Evolutionary conservation across 73 alveolate genomes (phyloP).

Genomic region (Paramecium tetraurelia): DNA sequence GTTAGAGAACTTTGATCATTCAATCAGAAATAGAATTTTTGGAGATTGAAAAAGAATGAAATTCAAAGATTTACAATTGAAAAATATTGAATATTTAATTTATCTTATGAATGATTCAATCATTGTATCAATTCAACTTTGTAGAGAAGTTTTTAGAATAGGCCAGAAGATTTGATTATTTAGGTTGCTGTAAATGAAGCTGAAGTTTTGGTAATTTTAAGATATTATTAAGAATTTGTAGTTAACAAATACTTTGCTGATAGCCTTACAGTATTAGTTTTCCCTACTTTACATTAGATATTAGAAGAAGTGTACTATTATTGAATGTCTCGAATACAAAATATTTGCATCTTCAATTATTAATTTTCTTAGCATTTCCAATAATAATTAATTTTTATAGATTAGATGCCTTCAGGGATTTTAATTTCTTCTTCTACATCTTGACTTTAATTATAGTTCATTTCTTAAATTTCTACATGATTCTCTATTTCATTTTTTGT

Average conservation of each 20-base stretch:
- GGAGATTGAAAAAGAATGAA: no score
- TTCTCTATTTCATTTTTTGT: not conserved
- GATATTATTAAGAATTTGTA: not conserved
- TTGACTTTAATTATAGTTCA: not conserved
- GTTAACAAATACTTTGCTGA: not conserved
- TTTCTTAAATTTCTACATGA: not conserved
- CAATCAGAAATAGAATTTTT: no score
- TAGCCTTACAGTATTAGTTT: not conserved
- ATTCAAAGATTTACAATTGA: no score
- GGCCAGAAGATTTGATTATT: no score
- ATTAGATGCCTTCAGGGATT: not conserved
- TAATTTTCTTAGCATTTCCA: not conserved
- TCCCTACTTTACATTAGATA: not conserved
- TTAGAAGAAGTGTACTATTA: not conserved
- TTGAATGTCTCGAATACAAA: not conserved
- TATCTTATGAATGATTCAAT: no score
- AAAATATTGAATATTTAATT: no score
- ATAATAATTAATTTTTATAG: not conserved
- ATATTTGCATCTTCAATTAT: not conserved
- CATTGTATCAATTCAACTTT: no score
- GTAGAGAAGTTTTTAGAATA: no score
- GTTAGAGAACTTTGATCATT: no score
- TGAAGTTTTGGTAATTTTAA: not conserved
- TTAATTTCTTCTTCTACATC: not conserved
- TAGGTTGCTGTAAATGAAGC: not conserved